Base-by-base conservation (phyloP, 768 basidiomycete species). In the Collybia mongolica region DNA sequence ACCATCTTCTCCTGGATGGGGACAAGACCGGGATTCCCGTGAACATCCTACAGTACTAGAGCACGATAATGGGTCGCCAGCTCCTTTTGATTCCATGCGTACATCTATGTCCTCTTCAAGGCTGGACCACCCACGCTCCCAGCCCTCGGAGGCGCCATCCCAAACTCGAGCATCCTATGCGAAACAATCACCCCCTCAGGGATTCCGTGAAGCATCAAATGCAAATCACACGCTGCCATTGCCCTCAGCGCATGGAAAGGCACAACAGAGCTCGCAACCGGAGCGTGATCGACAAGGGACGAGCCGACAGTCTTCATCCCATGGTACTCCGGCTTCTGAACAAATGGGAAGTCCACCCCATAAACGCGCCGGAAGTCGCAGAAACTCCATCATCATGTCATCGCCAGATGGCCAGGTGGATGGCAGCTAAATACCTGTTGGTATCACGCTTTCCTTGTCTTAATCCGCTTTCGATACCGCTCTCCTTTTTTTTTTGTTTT, bases 81-180 rank as follows among this genome's bases (percentile, higher is more conserved):
- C 72, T 15, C 73, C 81, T 5, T 74, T 76, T 51, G 79, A 83
- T 46, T 60, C 76, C 15, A 64, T 79, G 40, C 72, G 80, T 14
- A 66, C 75, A 22, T 81, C 82, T 0, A 63, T 78, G 36, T 75
- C 79, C 18, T 73, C 77, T 11, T 69, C 67, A 32, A 75, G 82
- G 36, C 60, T 79, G 46, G 83, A 84, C 32, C 70, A 77, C 26
- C 63, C 62, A 20, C 68, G 69, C 18, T 44, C 63, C 24, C 68
- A 66, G 46, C 55, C 59, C 3, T 55, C 59, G 26, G 62, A 67
- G 15, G 43, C 63, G 6, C 62, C 69, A n/a, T 56, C 58, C 36
- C 61, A 61, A 26, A 51, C 60, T 17, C 48, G 50, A 12, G 23
- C 48, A 2, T 19, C 62, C 5, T 60, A 63, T 49, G 60, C 51